Evolutionary conservation across 805 yeast species (phyloP), one percentile per base, ranked within the genome.

Genomic region (Pichia pseudocactophila): DNA sequence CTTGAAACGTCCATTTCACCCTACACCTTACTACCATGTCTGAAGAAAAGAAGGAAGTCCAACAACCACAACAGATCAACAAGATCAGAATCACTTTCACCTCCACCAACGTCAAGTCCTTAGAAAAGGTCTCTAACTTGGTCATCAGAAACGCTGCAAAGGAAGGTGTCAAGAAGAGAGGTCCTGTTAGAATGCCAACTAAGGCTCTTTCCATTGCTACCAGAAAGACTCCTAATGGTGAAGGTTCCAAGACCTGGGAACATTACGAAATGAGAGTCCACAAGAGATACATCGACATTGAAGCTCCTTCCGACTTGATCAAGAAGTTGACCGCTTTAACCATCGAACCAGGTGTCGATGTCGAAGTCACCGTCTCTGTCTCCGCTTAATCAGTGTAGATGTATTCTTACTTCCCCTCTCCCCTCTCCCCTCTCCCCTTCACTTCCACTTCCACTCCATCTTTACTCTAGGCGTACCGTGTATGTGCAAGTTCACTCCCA

Each of bases 141-240:
- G 84, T 90, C 66, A 76, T 89, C 73, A 71, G 68, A 70, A 88
- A 86, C 66, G 96, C 97, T 70, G 75, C 74, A 70, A 76, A 75
- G 69, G 72, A 78, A 74, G 71, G 82, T 63, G 78, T 89, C 66
- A 77, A 73, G 70, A 88, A 87, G 82, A 90, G 88, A 80, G 99
- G 99, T 69, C 98, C 98, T 62, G 96, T 92, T 67, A 89, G 98
- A 85, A 74, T 92, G 77, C 99, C 99, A 78, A 92, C 98, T 74
- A 92, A 89, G 84, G 92, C 84, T 62, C 84, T 92, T 68, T 87
- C 84, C 75, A 78, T 92, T 76, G 78, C 95, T 76, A 92, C 99
- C 85, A 88, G 99, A 86, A 92, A 92, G 89, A 84, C 98, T 68
- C 99, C 99, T 67, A 94, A 94, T 74, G 99, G 99, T 92, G 97